Percentiles rank a stretch among this genome's conserved stretches.
These are phyloP conservation scores for Polychaeton citri DNA, from an alignment of 2,329 filamentous ascomycete genomes.

Conservation along the genomic window DNA sequence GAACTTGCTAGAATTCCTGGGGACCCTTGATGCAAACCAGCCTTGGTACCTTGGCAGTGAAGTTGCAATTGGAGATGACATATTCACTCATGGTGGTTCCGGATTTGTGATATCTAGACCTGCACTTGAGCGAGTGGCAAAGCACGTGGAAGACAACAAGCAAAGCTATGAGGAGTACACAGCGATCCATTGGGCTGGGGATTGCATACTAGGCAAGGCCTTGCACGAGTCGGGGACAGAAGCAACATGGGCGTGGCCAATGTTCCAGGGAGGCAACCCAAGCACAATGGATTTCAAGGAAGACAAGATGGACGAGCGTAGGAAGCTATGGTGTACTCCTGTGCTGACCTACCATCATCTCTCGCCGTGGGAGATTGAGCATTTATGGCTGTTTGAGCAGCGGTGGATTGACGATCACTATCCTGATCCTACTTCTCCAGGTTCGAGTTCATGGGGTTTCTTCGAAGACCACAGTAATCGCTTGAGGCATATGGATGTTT, in stretches of 20 bases:
- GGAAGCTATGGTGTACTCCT: constrained; percentile 10
- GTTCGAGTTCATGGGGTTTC: not conserved
- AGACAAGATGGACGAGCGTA: constrained; percentile 5
- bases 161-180: constrained; percentile 22
- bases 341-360: constrained; percentile 11
- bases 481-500: constrained; percentile 16
- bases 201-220: constrained; percentile 10
- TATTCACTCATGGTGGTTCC: constrained; percentile 41
- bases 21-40: constrained; percentile 33
- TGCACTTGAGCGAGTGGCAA: constrained; percentile 32
- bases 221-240: constrained; percentile 6
- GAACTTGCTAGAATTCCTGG: constrained; percentile 41
- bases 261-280: constrained; percentile 13
- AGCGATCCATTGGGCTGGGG: constrained; percentile 10
- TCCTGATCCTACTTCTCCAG: not conserved
- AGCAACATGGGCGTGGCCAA: constrained; percentile 10
- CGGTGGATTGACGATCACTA: constrained; percentile 4
- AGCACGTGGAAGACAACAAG: constrained; percentile 27
- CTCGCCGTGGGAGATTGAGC: constrained; percentile 6
- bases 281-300: constrained; percentile 13
- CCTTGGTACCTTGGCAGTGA: constrained; percentile 42
- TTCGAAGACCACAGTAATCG: constrained; percentile 4
- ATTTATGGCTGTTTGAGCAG: constrained; percentile 11
- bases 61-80: constrained; percentile 35
- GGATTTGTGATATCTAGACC: constrained; percentile 40